Conservation (phyloP, 2,329 filamentous ascomycete species). For the Neonectria hederae region DNA sequence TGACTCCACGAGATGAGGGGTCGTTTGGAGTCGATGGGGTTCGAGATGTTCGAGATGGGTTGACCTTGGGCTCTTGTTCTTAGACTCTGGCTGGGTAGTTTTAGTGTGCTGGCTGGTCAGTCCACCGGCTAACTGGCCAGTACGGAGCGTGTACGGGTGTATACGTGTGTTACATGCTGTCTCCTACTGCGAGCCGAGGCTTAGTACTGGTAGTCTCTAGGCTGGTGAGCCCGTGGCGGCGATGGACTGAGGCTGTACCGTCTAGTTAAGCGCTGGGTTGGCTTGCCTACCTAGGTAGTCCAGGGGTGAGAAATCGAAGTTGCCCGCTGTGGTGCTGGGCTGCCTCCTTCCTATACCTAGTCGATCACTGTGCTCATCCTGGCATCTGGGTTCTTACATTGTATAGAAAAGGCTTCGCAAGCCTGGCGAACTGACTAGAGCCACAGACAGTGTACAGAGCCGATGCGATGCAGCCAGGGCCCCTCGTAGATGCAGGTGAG, state of each 20-base stretch:
- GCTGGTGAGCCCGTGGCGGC: constrained; percentile 1
- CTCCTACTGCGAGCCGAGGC: neutral
- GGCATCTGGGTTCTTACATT: too few relatives aligned
- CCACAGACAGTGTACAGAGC: neutral
- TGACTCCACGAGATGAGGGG: neutral
- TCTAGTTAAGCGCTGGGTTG: neutral
- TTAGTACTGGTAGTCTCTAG: neutral
- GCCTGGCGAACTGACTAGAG: too few relatives aligned
- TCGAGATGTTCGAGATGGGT: too few relatives aligned
- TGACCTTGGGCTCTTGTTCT: too few relatives aligned
- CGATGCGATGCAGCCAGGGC: too few relatives aligned
- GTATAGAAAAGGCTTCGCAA: too few relatives aligned
- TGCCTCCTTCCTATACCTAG: neutral
- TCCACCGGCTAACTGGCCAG: neutral
- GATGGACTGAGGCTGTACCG: constrained; percentile 16
- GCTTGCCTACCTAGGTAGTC: neutral
- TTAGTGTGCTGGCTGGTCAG: neutral
- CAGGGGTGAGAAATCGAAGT: neutral
- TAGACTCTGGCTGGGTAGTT: too few relatives aligned
- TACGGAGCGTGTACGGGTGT: neutral
- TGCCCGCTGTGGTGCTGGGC: too few relatives aligned
- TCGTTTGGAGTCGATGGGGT: neutral
- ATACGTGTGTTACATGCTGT: too few relatives aligned
- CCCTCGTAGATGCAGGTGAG: constrained; percentile 18
- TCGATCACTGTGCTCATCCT: neutral